phyloP scores from a whole-genome alignment of 495 filamentous ascomycete genomes.

The Podospora anserina region DNA sequence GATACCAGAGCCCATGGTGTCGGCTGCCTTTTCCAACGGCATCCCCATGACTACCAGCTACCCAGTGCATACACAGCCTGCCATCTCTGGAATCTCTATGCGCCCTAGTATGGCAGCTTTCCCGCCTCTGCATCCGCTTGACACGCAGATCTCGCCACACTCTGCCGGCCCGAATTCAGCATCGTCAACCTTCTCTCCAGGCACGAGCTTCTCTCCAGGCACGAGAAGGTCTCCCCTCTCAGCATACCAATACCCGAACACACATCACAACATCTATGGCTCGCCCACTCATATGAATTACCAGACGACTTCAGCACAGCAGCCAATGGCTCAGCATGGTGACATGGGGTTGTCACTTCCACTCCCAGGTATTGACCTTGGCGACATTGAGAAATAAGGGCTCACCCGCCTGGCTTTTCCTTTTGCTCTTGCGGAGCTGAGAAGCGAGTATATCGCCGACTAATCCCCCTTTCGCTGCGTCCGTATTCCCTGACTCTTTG shows the following conservation, averaged over 20 bases:
- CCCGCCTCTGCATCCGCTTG: constrained; percentile 14
- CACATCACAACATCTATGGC: neutral
- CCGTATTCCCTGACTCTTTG: neutral
- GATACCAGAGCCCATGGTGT: constrained; percentile 21
- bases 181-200: constrained; percentile 22
- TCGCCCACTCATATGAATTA: neutral
- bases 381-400: neutral
- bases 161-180: constrained; percentile 14
- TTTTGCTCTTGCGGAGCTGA: neutral
- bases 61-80: constrained; percentile 13
- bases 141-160: constrained; percentile 14
- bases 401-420: neutral
- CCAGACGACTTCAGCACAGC: neutral
- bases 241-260: constrained; percentile 10
- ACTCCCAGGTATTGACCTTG: neutral
- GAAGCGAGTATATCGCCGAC: neutral
- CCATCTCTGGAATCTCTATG: constrained; percentile 19
- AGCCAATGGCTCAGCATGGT: neutral
- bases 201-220: constrained; percentile 19
- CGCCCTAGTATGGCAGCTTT: constrained; percentile 11
- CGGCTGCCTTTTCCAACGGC: neutral
- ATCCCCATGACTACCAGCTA: constrained; percentile 20
- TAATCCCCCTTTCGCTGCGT: neutral
- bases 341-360: neutral
- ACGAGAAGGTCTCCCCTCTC: constrained; percentile 12